Evolutionary conservation across 257 asterid species (phyloP).

Genomic region (Mentha longifolia): DNA sequence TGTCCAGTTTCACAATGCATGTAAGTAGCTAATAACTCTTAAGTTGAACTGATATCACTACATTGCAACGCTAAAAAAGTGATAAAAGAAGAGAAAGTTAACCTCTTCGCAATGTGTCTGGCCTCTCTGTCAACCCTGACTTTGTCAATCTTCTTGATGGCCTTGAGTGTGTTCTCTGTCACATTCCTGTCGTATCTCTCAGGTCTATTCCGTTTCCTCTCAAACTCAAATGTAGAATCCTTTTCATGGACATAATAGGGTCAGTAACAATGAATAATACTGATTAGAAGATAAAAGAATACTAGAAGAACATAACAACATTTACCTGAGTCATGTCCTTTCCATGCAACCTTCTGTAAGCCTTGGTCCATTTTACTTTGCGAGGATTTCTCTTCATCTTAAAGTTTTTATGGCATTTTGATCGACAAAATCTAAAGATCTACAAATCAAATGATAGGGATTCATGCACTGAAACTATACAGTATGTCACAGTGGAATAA

Average conservation of each 20-base stretch:
- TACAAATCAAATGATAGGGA: constrained; percentile 34
- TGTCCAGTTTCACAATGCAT: constrained; percentile 35
- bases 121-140: constrained; percentile 73
- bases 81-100: background rate
- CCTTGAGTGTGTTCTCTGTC: constrained; percentile 65
- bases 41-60: background rate
- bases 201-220: constrained; percentile 88
- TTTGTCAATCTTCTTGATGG: constrained; percentile 82
- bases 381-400: constrained; percentile 99
- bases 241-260: constrained; percentile 31
- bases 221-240: constrained; percentile 96
- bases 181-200: constrained; percentile 84
- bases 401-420: constrained; percentile 91
- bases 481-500: background rate
- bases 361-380: constrained; percentile 93
- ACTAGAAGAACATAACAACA: background rate
- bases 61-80: background rate
- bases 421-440: constrained; percentile 85
- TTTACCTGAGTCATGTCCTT: constrained; percentile 96
- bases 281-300: background rate
- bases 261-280: background rate
- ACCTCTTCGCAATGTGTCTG: constrained; percentile 64
- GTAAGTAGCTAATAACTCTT: constrained; percentile 7
- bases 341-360: constrained; percentile 78
- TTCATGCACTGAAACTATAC: constrained; percentile 19